These are phyloP conservation scores for Cynanchum wilfordii DNA, from an alignment of 257 asterid species.

Conservation along the genomic window DNA sequence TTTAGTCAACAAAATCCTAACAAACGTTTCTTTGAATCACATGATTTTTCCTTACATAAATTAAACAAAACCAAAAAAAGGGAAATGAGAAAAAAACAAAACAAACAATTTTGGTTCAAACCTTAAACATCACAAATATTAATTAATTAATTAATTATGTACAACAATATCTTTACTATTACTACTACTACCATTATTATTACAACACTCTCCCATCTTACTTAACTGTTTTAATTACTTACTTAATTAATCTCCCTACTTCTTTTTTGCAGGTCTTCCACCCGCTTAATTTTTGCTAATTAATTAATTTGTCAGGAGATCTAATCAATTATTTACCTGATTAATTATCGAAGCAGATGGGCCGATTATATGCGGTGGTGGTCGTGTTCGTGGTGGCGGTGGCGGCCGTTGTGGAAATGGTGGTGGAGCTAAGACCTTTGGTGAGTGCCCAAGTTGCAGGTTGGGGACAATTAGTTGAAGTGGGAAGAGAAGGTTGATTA, in stretches of 20 bases:
- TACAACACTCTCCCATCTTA: not conserved
- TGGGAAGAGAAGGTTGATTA: constrained; percentile 12
- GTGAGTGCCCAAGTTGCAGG: constrained; percentile 27
- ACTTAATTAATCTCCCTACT: too few relatives aligned
- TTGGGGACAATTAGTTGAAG: constrained; percentile 6
- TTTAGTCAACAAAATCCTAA: constrained; percentile 79
- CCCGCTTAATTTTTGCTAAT: too few relatives aligned
- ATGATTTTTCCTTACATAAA: constrained; percentile 16
- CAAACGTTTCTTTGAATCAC: constrained; percentile 55
- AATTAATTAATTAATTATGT: not conserved
- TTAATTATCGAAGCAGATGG: constrained; percentile 27
- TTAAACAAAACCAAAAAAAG: too few relatives aligned
- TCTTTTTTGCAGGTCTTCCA: too few relatives aligned
- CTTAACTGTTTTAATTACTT: too few relatives aligned
- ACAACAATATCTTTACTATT: not conserved
- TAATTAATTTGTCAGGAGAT: not conserved
- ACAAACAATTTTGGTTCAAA: constrained; percentile 11
- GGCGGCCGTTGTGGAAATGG: constrained; percentile 2
- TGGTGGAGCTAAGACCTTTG: constrained; percentile 8
- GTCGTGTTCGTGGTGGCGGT: not conserved
- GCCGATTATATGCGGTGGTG: constrained; percentile 13
- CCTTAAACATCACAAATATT: constrained; percentile 5
- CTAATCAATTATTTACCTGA: constrained; percentile 30
- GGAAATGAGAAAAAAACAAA: too few relatives aligned
- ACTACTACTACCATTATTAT: not conserved